A percentile compares a stretch with the other conserved stretches of the same genome.
These are phyloP conservation scores for Cicer bijugum DNA, from an alignment of 306 rosid species.

Conservation along the genomic window DNA sequence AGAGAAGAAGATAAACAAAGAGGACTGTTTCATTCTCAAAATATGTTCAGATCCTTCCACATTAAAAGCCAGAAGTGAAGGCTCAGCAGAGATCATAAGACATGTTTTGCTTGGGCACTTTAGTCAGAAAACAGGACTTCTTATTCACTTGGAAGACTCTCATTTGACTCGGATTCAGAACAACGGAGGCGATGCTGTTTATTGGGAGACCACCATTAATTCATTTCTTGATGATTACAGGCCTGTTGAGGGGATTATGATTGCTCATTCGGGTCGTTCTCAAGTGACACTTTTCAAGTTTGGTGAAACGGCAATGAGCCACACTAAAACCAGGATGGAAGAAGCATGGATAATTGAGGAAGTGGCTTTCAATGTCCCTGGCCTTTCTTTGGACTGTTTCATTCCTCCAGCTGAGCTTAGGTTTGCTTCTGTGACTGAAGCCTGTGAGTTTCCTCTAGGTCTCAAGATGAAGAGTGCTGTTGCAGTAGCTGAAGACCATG, in stretches of 20 bases:
- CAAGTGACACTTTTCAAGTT: conserved; percentile 95
- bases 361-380: conserved; percentile 94
- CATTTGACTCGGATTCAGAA: conserved; percentile 97
- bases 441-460: conserved; percentile 72
- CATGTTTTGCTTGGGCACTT: conserved; percentile 95
- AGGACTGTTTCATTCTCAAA: conserved; percentile 96
- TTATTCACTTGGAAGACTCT: conserved; percentile 92
- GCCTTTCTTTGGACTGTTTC: conserved; percentile 92
- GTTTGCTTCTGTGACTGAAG: conserved; percentile 84
- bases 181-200: conserved; percentile 96
- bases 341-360: conserved; percentile 99
- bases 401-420: conserved; percentile 95
- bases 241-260: conserved; percentile 90
- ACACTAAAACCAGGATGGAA: conserved; percentile 97
- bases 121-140: conserved; percentile 96
- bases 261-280: conserved; percentile 93
- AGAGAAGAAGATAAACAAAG: conserved; percentile 87
- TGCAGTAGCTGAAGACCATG: conserved; percentile 54
- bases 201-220: conserved; percentile 98
- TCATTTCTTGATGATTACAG: conserved; percentile 88
- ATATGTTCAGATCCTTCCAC: conserved; percentile 87
- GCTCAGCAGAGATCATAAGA: conserved; percentile 95
- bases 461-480: conserved; percentile 52
- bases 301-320: conserved; percentile 98
- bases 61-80: conserved; percentile 92